Percentiles rank a stretch among this genome's conserved stretches.
These are phyloP conservation scores for Cercospora janseana DNA, from an alignment of 2,329 filamentous ascomycete genomes.

Conservation along the genomic window DNA sequence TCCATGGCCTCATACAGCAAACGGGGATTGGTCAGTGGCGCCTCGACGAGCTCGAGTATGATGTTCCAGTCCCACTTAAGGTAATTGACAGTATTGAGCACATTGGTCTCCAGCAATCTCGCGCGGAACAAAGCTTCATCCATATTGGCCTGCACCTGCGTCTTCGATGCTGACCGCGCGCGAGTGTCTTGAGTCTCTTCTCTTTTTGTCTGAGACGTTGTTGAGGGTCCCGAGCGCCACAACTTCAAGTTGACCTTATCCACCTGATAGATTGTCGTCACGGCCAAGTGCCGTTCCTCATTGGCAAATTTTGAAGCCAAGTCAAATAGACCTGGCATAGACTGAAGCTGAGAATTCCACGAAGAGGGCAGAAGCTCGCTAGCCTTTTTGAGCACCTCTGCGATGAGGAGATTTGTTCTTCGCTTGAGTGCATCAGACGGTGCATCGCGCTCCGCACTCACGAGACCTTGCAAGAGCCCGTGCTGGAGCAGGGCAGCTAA, in stretches of 20 bases:
- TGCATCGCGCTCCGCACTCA: constrained; percentile 64
- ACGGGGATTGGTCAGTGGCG: constrained; percentile 85
- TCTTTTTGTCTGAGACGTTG: constrained; percentile 19
- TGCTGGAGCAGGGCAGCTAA: constrained; percentile 81
- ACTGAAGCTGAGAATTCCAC: constrained; percentile 81
- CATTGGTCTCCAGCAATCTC: constrained; percentile 72
- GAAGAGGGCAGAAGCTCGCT: constrained; percentile 77
- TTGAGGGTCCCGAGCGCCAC: constrained; percentile 64
- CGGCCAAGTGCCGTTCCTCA: constrained; percentile 74
- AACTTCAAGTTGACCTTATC: constrained; percentile 94
- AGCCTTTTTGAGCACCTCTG: constrained; percentile 85
- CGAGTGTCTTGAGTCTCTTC: constrained; percentile 35
- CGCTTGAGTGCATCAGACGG: constrained; percentile 71
- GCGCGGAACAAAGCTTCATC: constrained; percentile 64
- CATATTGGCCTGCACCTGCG: constrained; percentile 58
- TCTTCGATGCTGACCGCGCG: constrained; percentile 51
- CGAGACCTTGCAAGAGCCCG: constrained; percentile 58
- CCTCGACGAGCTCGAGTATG: constrained; percentile 86
- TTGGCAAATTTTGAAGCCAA: constrained; percentile 70
- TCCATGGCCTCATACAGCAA: constrained; percentile 89
- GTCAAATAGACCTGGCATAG: constrained; percentile 80
- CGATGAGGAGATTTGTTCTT: constrained; percentile 86
- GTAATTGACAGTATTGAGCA: constrained; percentile 85
- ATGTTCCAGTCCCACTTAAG: constrained; percentile 97
- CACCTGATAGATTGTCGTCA: constrained; percentile 92